Base-by-base conservation (phyloP, 345 rosid species). In the Arabis alpina region DNA sequence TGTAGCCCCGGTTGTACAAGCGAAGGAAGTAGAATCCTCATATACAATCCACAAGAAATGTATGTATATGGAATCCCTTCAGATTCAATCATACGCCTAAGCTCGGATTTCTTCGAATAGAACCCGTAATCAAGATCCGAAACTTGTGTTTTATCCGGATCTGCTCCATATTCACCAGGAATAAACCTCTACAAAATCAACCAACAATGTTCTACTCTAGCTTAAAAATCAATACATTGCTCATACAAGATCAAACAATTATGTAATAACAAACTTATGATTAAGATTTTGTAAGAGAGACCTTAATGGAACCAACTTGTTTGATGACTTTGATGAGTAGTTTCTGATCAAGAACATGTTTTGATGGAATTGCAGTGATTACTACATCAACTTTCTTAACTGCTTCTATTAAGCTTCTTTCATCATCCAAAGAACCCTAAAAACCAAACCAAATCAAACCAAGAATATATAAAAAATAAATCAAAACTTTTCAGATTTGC, bases 91-190 rank as follows among this genome's bases (percentile, higher is more conserved):
- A 89, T 70, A 65, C 85, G 85, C 51, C 87, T 77, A 49, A 92
- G 85, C 83, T 92, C 90, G 8, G 84, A 72, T 77, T 78, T 89
- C 56, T 78, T 73, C 0, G 83, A 61, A 58, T 89, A 92, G 81
- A 88, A 92, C 23, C 76, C 72, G 40, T 84, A 52, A 70, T 79
- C 91, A 73, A 92, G 75, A 67, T 74, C 85, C 2, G 83, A 80
- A 64, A 92, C 77, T 68, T 82, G 91, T 50, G 71, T 68, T 82
- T 82, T 85, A 43, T 88, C 88, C 2, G 96, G 82, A 79, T 92
- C 84, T 32, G 83, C 80, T 69, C 98, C 98, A 64, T 86, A 92
- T 49, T 92, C 94, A 1, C 96, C 86, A 47, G 96, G 98, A 48
- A 92, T 77, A 76, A 92, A 92, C 79, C 87, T 88, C 98, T 92